phyloP scores from a whole-genome alignment of 768 basidiomycete genomes.

The Dioszegia hungarica region DNA sequence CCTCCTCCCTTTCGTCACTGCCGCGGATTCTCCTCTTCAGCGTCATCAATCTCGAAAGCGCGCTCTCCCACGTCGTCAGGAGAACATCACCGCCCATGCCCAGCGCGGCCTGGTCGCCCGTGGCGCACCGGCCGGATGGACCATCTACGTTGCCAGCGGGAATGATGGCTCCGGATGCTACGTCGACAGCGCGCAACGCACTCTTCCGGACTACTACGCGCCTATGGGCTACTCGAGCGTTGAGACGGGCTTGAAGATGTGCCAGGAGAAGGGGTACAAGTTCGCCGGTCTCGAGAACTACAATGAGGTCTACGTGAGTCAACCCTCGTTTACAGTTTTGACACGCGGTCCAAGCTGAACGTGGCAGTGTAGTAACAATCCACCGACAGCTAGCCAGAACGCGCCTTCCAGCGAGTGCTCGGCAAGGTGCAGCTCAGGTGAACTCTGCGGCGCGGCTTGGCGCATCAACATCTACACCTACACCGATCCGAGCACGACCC shows the following conservation, averaged over 20 bases:
- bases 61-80: background rate
- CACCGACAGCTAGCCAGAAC: background rate
- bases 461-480: background rate
- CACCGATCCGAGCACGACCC: background rate
- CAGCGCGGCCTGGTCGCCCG: background rate
- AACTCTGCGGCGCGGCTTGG: background rate
- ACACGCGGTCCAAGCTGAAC: background rate
- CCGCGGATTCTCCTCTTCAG: no score
- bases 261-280: background rate
- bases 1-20: background rate
- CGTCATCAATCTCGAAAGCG: background rate
- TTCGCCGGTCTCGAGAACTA: background rate
- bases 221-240: background rate
- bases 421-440: background rate
- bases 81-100: background rate
- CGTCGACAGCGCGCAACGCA: background rate
- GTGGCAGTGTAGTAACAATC: background rate
- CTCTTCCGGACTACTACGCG: background rate
- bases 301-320: constrained; percentile 2
- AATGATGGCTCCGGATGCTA: constrained; percentile 5
- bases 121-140: background rate
- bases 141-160: background rate
- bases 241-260: background rate
- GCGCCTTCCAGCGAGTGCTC: background rate
- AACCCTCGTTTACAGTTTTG: no score